Evolutionary conservation across 2,329 filamentous ascomycete genomes (phyloP).

Genomic region (Metarhizium anisopliae): DNA sequence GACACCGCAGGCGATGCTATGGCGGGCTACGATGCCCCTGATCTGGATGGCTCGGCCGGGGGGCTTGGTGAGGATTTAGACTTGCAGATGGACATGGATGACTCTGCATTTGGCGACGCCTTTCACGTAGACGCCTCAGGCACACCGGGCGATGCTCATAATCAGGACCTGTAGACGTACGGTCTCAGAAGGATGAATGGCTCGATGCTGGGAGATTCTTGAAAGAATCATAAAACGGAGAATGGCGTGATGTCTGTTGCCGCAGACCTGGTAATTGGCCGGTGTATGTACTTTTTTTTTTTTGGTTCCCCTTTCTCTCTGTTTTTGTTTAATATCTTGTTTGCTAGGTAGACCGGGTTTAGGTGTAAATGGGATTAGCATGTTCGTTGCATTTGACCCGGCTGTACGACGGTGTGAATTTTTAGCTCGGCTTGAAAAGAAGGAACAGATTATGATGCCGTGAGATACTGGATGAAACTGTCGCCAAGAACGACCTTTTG

Average conservation of each 20-base stretch:
- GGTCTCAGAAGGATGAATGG: slow-evolving; percentile 3
- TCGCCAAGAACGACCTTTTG: too few species aligned
- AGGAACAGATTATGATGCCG: too few species aligned
- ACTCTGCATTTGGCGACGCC: slow-evolving; percentile 76
- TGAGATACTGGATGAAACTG: too few species aligned
- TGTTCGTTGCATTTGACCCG: too few species aligned
- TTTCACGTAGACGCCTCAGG: slow-evolving; percentile 51
- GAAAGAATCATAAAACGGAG: background rate
- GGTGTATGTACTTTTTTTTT: background rate
- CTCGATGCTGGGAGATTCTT: background rate
- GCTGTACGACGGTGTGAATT: too few species aligned
- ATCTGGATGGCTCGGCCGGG: slow-evolving; percentile 33
- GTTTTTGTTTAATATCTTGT: background rate
- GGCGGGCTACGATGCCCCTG: slow-evolving; percentile 54
- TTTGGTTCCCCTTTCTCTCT: background rate
- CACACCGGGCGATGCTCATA: slow-evolving; percentile 26
- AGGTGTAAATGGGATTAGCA: background rate
- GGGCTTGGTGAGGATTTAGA: slow-evolving; percentile 48
- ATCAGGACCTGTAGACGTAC: slow-evolving; percentile 21
- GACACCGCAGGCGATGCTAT: slow-evolving; percentile 66
- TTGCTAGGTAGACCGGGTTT: slow-evolving; percentile 2
- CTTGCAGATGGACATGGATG: slow-evolving; percentile 60
- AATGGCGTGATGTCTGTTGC: background rate
- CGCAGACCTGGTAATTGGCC: background rate
- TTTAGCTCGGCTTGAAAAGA: too few species aligned